A percentile compares a stretch with the other conserved stretches of the same genome.
phyloP scores from a whole-genome alignment of 2,329 filamentous ascomycete species.

The Xylariaceae sp. region DNA sequence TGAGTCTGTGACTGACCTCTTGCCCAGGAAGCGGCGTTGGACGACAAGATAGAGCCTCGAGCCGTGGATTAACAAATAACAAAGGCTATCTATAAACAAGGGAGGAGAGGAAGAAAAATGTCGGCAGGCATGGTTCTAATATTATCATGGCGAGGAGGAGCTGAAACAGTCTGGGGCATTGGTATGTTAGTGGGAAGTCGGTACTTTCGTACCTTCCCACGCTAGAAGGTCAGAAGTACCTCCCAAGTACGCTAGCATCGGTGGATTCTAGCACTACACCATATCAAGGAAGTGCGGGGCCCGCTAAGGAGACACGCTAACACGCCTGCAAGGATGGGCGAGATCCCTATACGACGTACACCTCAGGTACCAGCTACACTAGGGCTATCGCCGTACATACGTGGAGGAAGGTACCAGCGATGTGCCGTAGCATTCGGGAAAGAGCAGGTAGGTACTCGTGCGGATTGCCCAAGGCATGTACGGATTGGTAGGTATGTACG shows the following conservation, averaged over 20 bases:
- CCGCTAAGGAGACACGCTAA: not conserved
- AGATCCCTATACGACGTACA: not conserved
- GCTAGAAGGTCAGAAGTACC: not conserved
- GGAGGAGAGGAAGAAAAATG: not conserved
- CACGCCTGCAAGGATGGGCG: not conserved
- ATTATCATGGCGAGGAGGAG: conserved; percentile 5
- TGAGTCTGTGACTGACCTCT: not conserved
- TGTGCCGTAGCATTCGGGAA: no score
- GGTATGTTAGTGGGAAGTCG: not conserved
- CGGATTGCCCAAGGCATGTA: no score
- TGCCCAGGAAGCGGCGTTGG: not conserved
- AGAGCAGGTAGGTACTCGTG: no score
- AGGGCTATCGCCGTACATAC: no score
- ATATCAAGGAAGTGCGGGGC: not conserved
- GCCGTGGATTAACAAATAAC: not conserved
- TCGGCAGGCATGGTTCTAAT: conserved; percentile 9
- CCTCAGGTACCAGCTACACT: not conserved
- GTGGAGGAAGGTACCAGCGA: no score
- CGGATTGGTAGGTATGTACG: no score
- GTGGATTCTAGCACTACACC: not conserved
- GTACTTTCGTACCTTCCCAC: not conserved
- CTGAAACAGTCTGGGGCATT: not conserved
- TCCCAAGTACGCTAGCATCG: not conserved
- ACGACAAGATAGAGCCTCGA: not conserved
- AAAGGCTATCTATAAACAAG: not conserved